Evolutionary conservation across 2,329 filamentous ascomycete genomes (phyloP), one percentile per base, ranked within the genome.

Genomic region (Talaromyces sp.): DNA sequence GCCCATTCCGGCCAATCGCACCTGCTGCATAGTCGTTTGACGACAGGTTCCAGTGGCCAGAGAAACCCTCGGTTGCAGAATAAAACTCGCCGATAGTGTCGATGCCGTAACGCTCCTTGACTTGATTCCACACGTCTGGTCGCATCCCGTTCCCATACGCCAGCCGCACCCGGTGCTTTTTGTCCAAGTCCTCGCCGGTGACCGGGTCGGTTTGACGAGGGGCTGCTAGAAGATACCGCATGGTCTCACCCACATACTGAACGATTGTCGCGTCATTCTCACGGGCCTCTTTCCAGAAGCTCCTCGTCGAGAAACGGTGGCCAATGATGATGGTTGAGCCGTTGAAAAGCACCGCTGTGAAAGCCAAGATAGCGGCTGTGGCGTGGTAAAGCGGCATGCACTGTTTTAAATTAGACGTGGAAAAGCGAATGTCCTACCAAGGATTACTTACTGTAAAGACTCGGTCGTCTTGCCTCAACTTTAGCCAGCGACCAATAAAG

Each of bases 351-450:
- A 84, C 82, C 53, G 85, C 79, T 54, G 81, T 74, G 60, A 92
- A 83, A 26, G 88, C 90, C 50, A 96, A 80, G 7, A 94, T 67
- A 4, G 85, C 78, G 12, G 89, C 92, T 0, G 91, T 91, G 46
- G 88, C 88, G 77, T 96, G 92, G 70, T 96, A 96, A 7, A 96
- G 80, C 0, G 92, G 92, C 90, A 96, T 95, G 60, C 88, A 88
- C 87, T 90, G 27, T 50, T 50, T 53, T 2, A 14, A 43, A 31
- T 50, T 56, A 57, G 48, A 26, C 54, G 17, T n/a, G 17, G 32
- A 46, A 5, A 27, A 14, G 27, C n/a, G 19, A 21, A 27, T 26
- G 3, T 7, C 56, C 1, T 54, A 46, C 21, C 12, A 9, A 12
- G 10, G 11, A 4, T 12, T 9, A 26, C 80, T 70, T 80, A 88